Percentiles rank a stretch among this genome's conserved stretches.
Conservation (phyloP, 768 basidiomycete species). For the Tricholoma saponaceum region DNA sequence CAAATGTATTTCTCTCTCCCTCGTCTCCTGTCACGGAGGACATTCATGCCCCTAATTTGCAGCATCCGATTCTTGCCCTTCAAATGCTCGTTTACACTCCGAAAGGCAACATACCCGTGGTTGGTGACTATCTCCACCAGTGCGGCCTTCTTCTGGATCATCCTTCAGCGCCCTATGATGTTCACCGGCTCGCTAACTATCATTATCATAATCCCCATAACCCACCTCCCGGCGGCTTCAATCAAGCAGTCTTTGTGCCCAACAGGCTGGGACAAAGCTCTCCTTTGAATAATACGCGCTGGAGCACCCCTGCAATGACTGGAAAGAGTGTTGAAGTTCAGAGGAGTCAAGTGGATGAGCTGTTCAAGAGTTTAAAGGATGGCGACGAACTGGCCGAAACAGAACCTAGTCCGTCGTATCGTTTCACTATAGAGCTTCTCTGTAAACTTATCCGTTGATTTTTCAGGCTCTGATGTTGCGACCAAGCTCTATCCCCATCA, state of each 20-base stretch:
- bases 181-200: conserved; percentile 52
- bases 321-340: conserved; percentile 88
- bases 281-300: conserved; percentile 38
- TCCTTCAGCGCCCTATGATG: conserved; percentile 66
- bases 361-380: conserved; percentile 84
- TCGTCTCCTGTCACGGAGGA: conserved; percentile 11
- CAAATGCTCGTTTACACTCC: conserved; percentile 91
- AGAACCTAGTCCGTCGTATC: conserved; percentile 62
- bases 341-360: conserved; percentile 87
- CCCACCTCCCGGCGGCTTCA: conserved; percentile 67
- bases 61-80: conserved; percentile 82
- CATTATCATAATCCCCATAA: conserved; percentile 90
- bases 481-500: conserved; percentile 95
- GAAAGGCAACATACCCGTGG: conserved; percentile 84
- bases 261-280: conserved; percentile 38
- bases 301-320: conserved; percentile 52
- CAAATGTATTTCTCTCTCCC: conserved; percentile 41
- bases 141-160: conserved; percentile 74
- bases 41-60: conserved; percentile 4
- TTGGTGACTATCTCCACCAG: conserved; percentile 71
- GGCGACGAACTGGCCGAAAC: conserved; percentile 87
- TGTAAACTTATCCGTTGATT: background rate
- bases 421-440: background rate
- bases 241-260: conserved; percentile 34
- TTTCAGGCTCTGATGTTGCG: conserved; percentile 62